Conservation (phyloP, 768 basidiomycete genomes). For the Pleurotus giganteus region DNA sequence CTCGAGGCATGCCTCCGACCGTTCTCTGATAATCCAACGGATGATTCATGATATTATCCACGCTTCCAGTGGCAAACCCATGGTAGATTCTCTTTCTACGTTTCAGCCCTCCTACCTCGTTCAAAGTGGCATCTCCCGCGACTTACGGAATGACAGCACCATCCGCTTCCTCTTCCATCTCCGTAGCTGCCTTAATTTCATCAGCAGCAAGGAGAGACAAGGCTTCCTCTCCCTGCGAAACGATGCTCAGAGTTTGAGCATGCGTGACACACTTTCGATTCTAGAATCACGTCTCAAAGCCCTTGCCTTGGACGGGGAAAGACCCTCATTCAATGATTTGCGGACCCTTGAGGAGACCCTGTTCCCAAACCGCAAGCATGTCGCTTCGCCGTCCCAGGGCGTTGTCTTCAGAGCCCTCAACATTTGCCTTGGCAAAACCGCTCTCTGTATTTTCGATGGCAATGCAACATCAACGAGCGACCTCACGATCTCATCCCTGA, state of each 20-base stretch:
- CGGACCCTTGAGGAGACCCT: constrained; percentile 26
- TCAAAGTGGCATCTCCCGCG: constrained; percentile 67
- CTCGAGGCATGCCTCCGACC: constrained; percentile 28
- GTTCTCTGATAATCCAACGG: constrained; percentile 29
- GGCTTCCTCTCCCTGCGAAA: constrained; percentile 7
- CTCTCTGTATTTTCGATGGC: constrained; percentile 31
- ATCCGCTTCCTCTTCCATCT: constrained; percentile 83
- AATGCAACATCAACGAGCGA: constrained; percentile 29
- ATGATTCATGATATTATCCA: constrained; percentile 48
- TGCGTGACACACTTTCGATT: constrained; percentile 32
- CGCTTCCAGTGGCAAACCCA: constrained; percentile 44
- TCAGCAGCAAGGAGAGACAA: constrained; percentile 28
- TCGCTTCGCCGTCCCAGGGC: neutral
- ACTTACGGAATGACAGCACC: constrained; percentile 61
- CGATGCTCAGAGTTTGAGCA: constrained; percentile 12
- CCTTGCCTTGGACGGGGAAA: constrained; percentile 42
- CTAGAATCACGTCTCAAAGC: constrained; percentile 34
- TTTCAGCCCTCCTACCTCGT: constrained; percentile 84
- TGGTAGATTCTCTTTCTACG: constrained; percentile 76
- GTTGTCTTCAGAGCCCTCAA: constrained; percentile 15
- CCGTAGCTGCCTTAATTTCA: constrained; percentile 57
- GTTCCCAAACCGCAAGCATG: constrained; percentile 18
- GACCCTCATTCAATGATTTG: constrained; percentile 27
- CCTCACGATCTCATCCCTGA: constrained; percentile 17
- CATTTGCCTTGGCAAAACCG: constrained; percentile 25